Evolutionary conservation across 805 yeast genomes (phyloP).

Genomic region (Candida jianshihensis): DNA sequence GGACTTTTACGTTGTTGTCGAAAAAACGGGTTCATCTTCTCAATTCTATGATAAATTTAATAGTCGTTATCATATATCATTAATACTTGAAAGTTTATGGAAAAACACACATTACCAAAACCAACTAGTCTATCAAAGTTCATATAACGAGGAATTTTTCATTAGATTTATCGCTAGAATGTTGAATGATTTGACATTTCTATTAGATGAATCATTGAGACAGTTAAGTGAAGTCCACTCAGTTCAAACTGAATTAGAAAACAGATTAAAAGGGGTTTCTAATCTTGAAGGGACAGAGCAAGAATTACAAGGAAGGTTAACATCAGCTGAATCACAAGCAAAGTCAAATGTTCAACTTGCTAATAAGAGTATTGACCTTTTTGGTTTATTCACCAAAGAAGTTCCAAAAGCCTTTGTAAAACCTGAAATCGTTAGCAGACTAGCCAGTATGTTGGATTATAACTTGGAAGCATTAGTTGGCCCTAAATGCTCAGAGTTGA

Average conservation of each 20-base stretch:
- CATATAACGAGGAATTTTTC: constrained; percentile 71
- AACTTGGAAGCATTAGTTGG: constrained; percentile 91
- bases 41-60: constrained; percentile 96
- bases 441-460: constrained; percentile 94
- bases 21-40: constrained; percentile 89
- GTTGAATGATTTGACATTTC: constrained; percentile 88
- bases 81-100: constrained; percentile 80
- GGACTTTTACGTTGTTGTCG: constrained; percentile 90
- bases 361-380: constrained; percentile 72
- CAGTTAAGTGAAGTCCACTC: constrained; percentile 73
- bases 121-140: constrained; percentile 65
- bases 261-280: constrained; percentile 31
- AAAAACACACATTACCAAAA: constrained; percentile 56
- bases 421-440: constrained; percentile 85
- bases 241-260: constrained; percentile 57
- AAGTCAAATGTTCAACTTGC: constrained; percentile 76
- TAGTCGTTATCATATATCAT: constrained; percentile 79
- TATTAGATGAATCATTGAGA: constrained; percentile 84
- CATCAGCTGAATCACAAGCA: constrained; percentile 67
- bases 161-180: constrained; percentile 89
- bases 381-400: constrained; percentile 76
- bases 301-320: constrained; percentile 51
- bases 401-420: constrained; percentile 82
- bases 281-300: constrained; percentile 47
- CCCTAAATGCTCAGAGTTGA: constrained; percentile 83